These are phyloP conservation scores for Rhinocladiella similis DNA, from an alignment of 2,329 filamentous ascomycete genomes.

Conservation along the genomic window DNA sequence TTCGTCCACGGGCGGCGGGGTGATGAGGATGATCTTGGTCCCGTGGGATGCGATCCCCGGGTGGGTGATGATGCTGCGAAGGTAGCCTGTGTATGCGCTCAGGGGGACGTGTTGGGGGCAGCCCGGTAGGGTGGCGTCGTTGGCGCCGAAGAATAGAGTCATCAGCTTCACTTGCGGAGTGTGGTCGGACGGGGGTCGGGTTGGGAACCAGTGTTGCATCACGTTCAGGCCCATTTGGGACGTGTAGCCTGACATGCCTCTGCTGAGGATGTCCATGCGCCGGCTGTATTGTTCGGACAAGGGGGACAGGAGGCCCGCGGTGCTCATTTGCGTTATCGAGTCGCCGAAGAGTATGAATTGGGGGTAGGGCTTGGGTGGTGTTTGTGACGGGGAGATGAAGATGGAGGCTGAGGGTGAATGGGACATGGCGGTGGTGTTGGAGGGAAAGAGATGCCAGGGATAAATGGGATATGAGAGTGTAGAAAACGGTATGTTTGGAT, in stretches of 20 bases:
- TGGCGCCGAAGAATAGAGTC: conserved; percentile 83
- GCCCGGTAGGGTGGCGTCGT: conserved; percentile 74
- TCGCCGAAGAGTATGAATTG: conserved; percentile 87
- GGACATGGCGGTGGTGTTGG: conserved; percentile 3
- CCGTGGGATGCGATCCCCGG: conserved; percentile 69
- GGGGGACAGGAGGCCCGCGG: conserved; percentile 37
- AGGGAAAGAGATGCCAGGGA: background rate
- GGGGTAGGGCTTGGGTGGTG: conserved; percentile 53
- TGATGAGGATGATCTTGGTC: conserved; percentile 70
- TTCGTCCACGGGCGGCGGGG: conserved; percentile 81
- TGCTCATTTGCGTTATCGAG: conserved; percentile 75
- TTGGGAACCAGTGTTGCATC: conserved; percentile 21
- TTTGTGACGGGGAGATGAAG: conserved; percentile 46
- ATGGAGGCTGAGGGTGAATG: background rate
- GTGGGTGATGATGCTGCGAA: conserved; percentile 71
- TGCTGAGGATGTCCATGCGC: conserved; percentile 81
- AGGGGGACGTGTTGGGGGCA: conserved; percentile 76
- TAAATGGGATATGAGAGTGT: background rate
- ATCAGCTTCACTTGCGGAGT: conserved; percentile 18
- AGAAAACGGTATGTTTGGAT: no score
- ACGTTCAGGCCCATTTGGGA: conserved; percentile 34
- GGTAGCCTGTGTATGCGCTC: conserved; percentile 71
- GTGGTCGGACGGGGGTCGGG: conserved; percentile 1
- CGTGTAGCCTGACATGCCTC: conserved; percentile 64
- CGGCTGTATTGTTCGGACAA: conserved; percentile 58